Evolutionary conservation across 306 rosid genomes (phyloP).

Genomic region (Mimosa pudica): DNA sequence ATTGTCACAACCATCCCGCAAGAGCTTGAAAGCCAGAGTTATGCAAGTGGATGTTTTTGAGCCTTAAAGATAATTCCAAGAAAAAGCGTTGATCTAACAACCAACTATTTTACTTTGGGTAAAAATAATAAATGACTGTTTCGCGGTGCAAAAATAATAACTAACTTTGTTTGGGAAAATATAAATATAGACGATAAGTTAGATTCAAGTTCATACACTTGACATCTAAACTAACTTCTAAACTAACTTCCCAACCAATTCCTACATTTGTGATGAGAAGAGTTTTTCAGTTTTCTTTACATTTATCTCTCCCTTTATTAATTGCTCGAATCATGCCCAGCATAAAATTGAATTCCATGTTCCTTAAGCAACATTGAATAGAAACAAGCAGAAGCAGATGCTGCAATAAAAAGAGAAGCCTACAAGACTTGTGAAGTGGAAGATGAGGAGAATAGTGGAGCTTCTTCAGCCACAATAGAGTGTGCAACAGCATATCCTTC

Average conservation of each 20-base stretch:
- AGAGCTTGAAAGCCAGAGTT: neutral
- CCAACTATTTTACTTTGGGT: too few species aligned
- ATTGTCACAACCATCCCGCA: neutral
- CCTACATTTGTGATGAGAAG: neutral
- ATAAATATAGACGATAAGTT: too few species aligned
- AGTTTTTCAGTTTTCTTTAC: too few species aligned
- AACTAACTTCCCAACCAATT: too few species aligned
- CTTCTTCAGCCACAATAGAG: slow-evolving; percentile 38
- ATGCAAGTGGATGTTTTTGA: neutral
- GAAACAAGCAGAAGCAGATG: slow-evolving; percentile 18
- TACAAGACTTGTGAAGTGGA: slow-evolving; percentile 40
- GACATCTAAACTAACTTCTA: too few species aligned
- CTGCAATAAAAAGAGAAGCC: slow-evolving; percentile 11
- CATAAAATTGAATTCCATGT: neutral
- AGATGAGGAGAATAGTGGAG: slow-evolving; percentile 44
- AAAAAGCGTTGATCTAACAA: too few species aligned
- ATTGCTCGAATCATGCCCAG: neutral
- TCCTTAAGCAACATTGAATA: slow-evolving; percentile 40
- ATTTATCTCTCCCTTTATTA: neutral
- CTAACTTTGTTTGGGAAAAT: too few species aligned
- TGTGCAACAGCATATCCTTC: slow-evolving; percentile 46
- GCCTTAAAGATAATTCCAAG: neutral
- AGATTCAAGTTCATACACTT: too few species aligned
- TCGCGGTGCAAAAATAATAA: too few species aligned
- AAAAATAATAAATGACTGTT: too few species aligned